These are phyloP conservation scores for Monosporozyma aerobia DNA, from an alignment of 805 yeast genomes.

Conservation along the genomic window DNA sequence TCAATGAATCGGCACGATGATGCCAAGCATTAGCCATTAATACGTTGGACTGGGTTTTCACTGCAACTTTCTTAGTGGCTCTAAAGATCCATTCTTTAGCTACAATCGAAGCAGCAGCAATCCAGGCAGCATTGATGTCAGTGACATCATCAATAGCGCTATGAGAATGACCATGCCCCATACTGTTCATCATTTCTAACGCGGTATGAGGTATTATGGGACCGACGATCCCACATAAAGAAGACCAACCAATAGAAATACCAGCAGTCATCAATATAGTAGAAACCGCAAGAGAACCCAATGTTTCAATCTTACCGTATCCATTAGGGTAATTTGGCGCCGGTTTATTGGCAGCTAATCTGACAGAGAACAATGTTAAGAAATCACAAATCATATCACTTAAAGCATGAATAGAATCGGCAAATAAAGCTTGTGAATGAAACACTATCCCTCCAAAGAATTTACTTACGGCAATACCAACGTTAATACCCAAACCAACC, in stretches of 20 bases:
- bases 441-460: conserved; percentile 81
- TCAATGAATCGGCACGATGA: conserved; percentile 85
- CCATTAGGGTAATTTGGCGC: conserved; percentile 67
- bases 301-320: conserved; percentile 84
- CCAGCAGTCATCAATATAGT: conserved; percentile 80
- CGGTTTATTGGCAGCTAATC: conserved; percentile 57
- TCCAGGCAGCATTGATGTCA: conserved; percentile 87
- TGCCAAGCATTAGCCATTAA: conserved; percentile 97
- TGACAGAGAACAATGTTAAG: conserved; percentile 80
- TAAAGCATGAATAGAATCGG: conserved; percentile 89
- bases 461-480: conserved; percentile 75
- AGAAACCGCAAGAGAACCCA: conserved; percentile 84
- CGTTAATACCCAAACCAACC: conserved; percentile 74
- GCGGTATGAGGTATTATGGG: conserved; percentile 52
- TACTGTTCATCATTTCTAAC: conserved; percentile 36
- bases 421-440: conserved; percentile 88
- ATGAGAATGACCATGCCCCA: conserved; percentile 26
- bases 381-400: conserved; percentile 86
- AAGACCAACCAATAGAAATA: conserved; percentile 78
- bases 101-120: conserved; percentile 77
- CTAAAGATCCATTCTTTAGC: conserved; percentile 80
- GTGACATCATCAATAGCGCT: conserved; percentile 35
- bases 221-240: conserved; percentile 57
- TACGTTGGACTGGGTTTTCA: conserved; percentile 69
- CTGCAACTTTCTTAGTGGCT: conserved; percentile 75